phyloP scores from a whole-genome alignment of 108 stramenopile genomes.

The Skeletonema grethae region DNA sequence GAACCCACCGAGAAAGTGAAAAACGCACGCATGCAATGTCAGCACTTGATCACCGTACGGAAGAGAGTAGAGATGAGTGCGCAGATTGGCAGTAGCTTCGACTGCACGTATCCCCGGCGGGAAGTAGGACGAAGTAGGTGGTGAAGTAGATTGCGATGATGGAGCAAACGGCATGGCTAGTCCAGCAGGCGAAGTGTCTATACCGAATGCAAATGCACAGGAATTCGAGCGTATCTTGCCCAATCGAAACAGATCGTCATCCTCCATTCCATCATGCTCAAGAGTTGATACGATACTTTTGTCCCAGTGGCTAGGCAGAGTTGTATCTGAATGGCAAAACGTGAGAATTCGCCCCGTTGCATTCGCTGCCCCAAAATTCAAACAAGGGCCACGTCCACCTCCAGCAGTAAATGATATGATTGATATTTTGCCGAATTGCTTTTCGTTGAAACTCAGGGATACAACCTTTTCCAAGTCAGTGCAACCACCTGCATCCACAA shows the following conservation, averaged over 20 bases:
- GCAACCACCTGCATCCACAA: constrained; percentile 65
- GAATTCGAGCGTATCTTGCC: constrained; percentile 41
- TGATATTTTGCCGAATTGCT: constrained; percentile 43
- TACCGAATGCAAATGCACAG: constrained; percentile 77
- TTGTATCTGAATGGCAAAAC: constrained; percentile 84
- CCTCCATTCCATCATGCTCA: constrained; percentile 23
- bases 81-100: constrained; percentile 62
- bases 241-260: constrained; percentile 8
- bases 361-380: constrained; percentile 72
- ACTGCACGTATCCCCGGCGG: constrained; percentile 67
- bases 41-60: constrained; percentile 89
- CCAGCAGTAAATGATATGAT: constrained; percentile 49
- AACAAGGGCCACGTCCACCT: constrained; percentile 81
- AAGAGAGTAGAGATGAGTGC: constrained; percentile 62
- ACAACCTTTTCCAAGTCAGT: constrained; percentile 34
- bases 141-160: background rate
- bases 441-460: background rate
- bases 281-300: constrained; percentile 33
- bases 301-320: constrained; percentile 64
- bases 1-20: constrained; percentile 80
- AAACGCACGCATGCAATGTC: constrained; percentile 67
- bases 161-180: constrained; percentile 39
- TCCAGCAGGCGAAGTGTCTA: constrained; percentile 58
- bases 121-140: constrained; percentile 6
- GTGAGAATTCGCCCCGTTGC: constrained; percentile 66